Evolutionary conservation across 768 basidiomycete genomes (phyloP).

Genomic region (Phlegmacium glaucopus): DNA sequence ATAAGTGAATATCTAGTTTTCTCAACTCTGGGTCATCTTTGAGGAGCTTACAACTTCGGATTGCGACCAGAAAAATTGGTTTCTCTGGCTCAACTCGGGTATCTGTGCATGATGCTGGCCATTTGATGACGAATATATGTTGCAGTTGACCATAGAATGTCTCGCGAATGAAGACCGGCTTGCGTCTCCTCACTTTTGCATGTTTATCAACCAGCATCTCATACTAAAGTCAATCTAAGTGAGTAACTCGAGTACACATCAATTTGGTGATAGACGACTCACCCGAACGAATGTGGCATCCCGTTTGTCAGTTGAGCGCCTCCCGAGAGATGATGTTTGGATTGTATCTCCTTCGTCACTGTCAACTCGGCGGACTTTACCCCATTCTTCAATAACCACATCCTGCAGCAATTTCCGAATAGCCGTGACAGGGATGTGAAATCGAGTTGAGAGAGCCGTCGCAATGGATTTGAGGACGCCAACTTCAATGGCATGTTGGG

Average conservation of each 20-base stretch:
- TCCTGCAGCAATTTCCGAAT: conserved; percentile 9
- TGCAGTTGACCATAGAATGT: conserved; percentile 29
- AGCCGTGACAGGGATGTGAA: neutral
- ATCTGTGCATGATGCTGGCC: conserved; percentile 1
- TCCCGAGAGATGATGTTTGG: conserved; percentile 8
- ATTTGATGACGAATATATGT: conserved; percentile 21
- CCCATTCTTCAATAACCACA: conserved; percentile 22
- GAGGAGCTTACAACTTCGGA: conserved; percentile 15
- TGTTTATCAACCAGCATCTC: conserved; percentile 27
- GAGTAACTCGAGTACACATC: neutral
- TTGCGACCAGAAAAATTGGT: conserved; percentile 22
- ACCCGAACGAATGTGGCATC: conserved; percentile 35
- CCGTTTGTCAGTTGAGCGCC: conserved; percentile 10
- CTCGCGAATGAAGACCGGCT: conserved; percentile 1
- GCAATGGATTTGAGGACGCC: conserved; percentile 12
- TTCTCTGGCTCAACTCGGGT: conserved; percentile 1
- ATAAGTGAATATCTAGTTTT: conserved; percentile 18
- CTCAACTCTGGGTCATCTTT: neutral
- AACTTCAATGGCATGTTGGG: neutral
- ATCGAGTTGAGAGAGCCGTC: conserved; percentile 18
- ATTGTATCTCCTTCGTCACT: conserved; percentile 19
- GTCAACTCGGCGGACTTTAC: conserved; percentile 24
- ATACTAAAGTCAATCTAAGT: no score
- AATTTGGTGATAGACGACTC: conserved; percentile 4
- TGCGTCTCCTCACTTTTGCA: conserved; percentile 7